Conservation (phyloP, 805 yeast species). For the Candida maesae region DNA sequence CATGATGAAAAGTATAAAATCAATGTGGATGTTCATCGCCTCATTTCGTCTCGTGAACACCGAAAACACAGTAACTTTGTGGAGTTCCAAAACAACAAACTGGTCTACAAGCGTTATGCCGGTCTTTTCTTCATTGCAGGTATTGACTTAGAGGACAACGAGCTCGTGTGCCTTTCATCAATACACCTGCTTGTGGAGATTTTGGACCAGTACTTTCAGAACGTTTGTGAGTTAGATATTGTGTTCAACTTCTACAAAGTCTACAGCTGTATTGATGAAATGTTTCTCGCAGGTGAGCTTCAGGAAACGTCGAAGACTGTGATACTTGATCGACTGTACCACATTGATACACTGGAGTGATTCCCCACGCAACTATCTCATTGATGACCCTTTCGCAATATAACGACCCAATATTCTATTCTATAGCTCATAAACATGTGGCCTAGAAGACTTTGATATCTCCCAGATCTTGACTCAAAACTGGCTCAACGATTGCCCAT, state of each 20-base stretch:
- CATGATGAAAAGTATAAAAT: conserved; percentile 44
- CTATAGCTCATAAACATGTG: background rate
- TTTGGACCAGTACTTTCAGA: conserved; percentile 79
- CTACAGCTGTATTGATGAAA: conserved; percentile 78
- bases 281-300: conserved; percentile 86
- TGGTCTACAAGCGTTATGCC: conserved; percentile 87
- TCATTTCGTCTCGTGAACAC: conserved; percentile 79
- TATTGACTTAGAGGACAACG: conserved; percentile 76
- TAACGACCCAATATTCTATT: background rate
- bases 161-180: conserved; percentile 74
- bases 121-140: conserved; percentile 88
- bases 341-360: conserved; percentile 59
- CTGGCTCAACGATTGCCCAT: conserved; percentile 32
- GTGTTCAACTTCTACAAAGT: conserved; percentile 89
- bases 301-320: conserved; percentile 76
- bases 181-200: conserved; percentile 88
- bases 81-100: conserved; percentile 59
- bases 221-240: conserved; percentile 85
- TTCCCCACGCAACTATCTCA: background rate
- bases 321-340: conserved; percentile 59
- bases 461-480: conserved; percentile 7
- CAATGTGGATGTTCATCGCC: conserved; percentile 67
- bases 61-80: conserved; percentile 80
- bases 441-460: conserved; percentile 12
- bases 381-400: background rate